Evolutionary conservation across 2,329 filamentous ascomycete genomes (phyloP).

Genomic region (Alternaria arbusti): DNA sequence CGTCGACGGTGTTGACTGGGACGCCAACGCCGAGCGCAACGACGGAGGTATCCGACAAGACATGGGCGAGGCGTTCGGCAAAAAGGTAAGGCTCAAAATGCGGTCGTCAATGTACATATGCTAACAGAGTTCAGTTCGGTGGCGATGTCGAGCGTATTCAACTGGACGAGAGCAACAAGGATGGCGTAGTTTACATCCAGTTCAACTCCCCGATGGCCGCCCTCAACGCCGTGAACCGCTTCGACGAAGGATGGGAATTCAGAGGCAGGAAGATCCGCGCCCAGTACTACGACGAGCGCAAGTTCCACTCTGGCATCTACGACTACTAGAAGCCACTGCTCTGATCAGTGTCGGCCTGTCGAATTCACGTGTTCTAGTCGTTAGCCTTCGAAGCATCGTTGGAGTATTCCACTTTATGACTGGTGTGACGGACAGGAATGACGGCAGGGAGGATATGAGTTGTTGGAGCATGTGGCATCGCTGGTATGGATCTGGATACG

Average conservation of each 20-base stretch:
- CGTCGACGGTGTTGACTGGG: constrained; percentile 83
- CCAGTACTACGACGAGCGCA: constrained; percentile 80
- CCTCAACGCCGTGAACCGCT: constrained; percentile 83
- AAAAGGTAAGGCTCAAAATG: constrained; percentile 62
- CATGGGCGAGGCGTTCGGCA: constrained; percentile 90
- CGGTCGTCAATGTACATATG: background rate
- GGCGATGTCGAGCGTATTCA: constrained; percentile 75
- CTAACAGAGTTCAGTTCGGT: constrained; percentile 67
- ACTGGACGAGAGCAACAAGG: constrained; percentile 66
- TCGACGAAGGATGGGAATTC: constrained; percentile 91
- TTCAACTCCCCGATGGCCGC: constrained; percentile 88
- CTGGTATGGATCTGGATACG: background rate
- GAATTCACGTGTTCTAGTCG: background rate
- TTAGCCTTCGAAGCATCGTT: background rate
- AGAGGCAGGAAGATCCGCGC: constrained; percentile 86
- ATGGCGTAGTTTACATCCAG: constrained; percentile 81
- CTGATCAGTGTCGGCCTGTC: background rate
- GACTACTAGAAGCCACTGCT: constrained; percentile 26
- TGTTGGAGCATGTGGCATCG: background rate
- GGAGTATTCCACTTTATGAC: background rate
- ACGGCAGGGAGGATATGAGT: background rate
- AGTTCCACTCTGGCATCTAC: constrained; percentile 68
- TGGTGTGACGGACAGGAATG: background rate
- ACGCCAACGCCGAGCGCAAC: constrained; percentile 71
- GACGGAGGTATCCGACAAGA: constrained; percentile 79